Percentiles rank a stretch among this genome's conserved stretches.
phyloP scores from a whole-genome alignment of 2,329 filamentous ascomycete species.

The Davidsoniella virescens region DNA sequence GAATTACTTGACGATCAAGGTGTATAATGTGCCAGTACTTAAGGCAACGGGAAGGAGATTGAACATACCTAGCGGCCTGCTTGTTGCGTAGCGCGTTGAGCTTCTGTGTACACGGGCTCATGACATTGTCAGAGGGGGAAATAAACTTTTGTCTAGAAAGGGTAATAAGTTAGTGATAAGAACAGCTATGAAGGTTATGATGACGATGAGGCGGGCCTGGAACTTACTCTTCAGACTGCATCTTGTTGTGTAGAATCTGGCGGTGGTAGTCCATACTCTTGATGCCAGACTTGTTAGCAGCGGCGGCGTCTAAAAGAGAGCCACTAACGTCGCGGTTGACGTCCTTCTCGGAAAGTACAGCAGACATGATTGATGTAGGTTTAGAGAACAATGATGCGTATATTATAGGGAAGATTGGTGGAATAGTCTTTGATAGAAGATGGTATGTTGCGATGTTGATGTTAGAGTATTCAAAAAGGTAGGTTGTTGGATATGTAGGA shows the following conservation, averaged over 20 bases:
- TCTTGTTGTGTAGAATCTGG: constrained; percentile 56
- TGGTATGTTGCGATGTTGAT: neutral
- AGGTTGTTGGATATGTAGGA: neutral
- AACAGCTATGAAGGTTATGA: neutral
- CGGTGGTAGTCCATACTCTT: constrained; percentile 66
- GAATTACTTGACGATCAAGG: neutral
- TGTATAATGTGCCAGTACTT: neutral
- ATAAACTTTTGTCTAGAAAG: constrained; percentile 41
- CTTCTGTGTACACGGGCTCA: constrained; percentile 75
- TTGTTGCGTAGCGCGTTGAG: constrained; percentile 66
- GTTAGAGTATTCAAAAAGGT: neutral
- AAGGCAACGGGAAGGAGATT: neutral
- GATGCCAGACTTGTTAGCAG: constrained; percentile 28
- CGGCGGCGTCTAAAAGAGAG: constrained; percentile 12
- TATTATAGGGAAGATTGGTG: constrained; percentile 15
- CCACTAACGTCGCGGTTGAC: constrained; percentile 37
- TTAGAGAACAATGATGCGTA: constrained; percentile 19
- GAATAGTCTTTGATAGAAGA: constrained; percentile 1
- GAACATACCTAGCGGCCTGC: constrained; percentile 57
- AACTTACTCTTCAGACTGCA: constrained; percentile 45
- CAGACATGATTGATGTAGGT: constrained; percentile 33
- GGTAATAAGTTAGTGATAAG: constrained; percentile 12
- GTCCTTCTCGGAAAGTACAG: constrained; percentile 49
- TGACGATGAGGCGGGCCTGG: neutral
- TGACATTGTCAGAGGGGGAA: constrained; percentile 76